Evolutionary conservation across 208 protist genomes (phyloP).

Genomic region (Acanthamoeba castellanii): DNA sequence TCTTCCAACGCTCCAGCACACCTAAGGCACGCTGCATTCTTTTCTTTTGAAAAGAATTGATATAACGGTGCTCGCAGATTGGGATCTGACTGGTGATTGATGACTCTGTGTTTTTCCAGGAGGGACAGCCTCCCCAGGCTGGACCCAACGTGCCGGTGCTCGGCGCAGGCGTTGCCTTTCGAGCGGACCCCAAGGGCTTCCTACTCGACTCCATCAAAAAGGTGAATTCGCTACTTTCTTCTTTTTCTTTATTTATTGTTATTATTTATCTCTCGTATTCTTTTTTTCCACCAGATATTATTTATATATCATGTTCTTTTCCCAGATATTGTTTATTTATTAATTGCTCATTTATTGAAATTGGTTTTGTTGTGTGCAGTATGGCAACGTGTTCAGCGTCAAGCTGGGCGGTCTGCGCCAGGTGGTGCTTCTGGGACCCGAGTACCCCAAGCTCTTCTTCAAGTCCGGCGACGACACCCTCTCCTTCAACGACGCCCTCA

Average conservation of each 20-base stretch:
- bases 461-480: slow-evolving; percentile 36
- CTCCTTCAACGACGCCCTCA: slow-evolving; percentile 57
- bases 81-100: too few species aligned
- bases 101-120: too few species aligned
- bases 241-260: too few species aligned
- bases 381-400: slow-evolving; percentile 15
- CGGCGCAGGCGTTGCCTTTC: neutral
- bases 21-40: neutral
- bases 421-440: slow-evolving; percentile 22
- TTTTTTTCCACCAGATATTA: too few species aligned
- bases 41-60: too few species aligned
- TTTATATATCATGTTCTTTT: neutral
- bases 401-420: slow-evolving; percentile 20
- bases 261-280: too few species aligned
- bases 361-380: neutral
- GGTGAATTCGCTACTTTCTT: neutral
- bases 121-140: neutral
- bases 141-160: slow-evolving; percentile 19
- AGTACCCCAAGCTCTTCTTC: slow-evolving; percentile 58
- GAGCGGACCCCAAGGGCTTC: neutral
- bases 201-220: neutral
- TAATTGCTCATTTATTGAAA: neutral
- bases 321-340: too few species aligned
- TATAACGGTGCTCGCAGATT: too few species aligned
- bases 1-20: neutral